Evolutionary conservation across 371 early-diverging fungal species (phyloP), one percentile per base, ranked within the genome.

Genomic region (Blyttiomyces sp.): DNA sequence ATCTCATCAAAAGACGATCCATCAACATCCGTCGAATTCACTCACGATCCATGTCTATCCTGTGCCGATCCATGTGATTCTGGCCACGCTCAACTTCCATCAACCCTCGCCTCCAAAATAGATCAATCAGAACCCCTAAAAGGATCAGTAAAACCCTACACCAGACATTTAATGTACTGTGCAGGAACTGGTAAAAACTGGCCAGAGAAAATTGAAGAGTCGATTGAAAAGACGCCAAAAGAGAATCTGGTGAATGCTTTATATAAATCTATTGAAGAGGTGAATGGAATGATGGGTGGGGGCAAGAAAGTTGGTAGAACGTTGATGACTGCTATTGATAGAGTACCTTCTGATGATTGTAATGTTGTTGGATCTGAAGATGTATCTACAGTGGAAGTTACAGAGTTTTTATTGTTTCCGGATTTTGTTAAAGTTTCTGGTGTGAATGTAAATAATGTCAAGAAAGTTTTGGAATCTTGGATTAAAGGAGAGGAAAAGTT

Each of bases 131-230:
- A 71, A 0, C 77, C 82, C 0, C 63, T 89, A 21, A 54, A 83
- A 28, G 78, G 83, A n/a, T 76, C 88, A 19, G 82, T 85, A 69
- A 86, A 84, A 44, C 87, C 90, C 7, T 89, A 89, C 67, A 73
- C 75, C 17, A 84, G 86, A 9, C 89, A 89, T 64, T 71, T 88
- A 49, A 68, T 88, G 69, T 82, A 88, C 57, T 71, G 80, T 49
- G 86, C 84, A 0, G 89, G 88, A 4, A 66, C 73, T 39, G 74
- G 79, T 0, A 80, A 81, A 44, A 80, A 80, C 34, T 89, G 91
- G 89, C 64, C 75, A 0, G 73, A 76, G 26, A 63, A 74, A 19
- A 78, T 89, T 28, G 86, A 86, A 32, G 82, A 84, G 3, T 49
- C 42, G 5, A n/a, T 39, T 1, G 21, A 21, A 9, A 16, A 16